phyloP scores from a whole-genome alignment of 441 rosid species.

The Sinapis alba region DNA sequence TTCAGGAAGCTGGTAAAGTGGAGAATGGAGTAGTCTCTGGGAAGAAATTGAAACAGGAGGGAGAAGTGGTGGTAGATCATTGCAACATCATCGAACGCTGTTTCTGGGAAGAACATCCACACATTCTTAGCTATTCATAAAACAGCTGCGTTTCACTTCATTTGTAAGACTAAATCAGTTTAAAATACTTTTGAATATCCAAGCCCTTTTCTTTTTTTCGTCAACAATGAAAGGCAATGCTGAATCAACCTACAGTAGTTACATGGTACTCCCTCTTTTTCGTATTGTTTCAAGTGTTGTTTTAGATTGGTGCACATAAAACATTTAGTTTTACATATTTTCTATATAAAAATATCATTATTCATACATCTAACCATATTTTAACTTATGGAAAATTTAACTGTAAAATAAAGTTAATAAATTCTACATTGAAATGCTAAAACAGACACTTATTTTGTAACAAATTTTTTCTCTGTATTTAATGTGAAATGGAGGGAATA shows the following conservation, averaged over 20 bases:
- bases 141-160: conserved; percentile 4
- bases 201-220: background rate
- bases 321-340: no score
- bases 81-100: conserved; percentile 68
- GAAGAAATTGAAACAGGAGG: conserved; percentile 32
- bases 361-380: no score
- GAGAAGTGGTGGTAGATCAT: conserved; percentile 52
- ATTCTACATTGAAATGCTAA: no score
- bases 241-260: background rate
- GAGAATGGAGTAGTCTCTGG: conserved; percentile 41
- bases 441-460: no score
- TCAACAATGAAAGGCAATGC: background rate
- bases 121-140: conserved; percentile 47
- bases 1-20: conserved; percentile 22
- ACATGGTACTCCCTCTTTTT: no score
- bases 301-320: no score
- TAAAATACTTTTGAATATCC: conserved; percentile 1
- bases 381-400: no score
- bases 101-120: conserved; percentile 72
- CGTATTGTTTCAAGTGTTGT: no score
- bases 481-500: no score
- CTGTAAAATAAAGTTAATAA: no score
- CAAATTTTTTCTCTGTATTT: no score
- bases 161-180: conserved; percentile 11
- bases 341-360: no score